A percentile compares a stretch with the other conserved stretches of the same genome.
Evolutionary conservation across 805 yeast genomes (phyloP).

Genomic region (Ogataea degrootiae): DNA sequence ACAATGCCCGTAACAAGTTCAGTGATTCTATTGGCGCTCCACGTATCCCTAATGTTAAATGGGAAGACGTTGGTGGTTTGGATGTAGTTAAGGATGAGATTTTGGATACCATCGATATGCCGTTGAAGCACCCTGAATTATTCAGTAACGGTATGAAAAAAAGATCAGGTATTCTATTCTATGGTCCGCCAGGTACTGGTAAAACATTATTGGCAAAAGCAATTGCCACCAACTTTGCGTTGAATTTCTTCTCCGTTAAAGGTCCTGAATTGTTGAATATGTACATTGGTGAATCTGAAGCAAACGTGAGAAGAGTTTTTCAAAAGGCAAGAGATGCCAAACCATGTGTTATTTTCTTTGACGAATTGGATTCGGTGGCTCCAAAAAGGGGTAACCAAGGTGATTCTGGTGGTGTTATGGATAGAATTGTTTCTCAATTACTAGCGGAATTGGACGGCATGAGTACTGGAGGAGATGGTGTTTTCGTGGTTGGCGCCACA

Average conservation of each 20-base stretch:
- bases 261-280: slow-evolving; percentile 95
- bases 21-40: slow-evolving; percentile 98
- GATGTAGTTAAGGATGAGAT: slow-evolving; percentile 89
- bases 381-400: slow-evolving; percentile 99
- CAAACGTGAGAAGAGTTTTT: slow-evolving; percentile 91
- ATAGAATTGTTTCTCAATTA: slow-evolving; percentile 91
- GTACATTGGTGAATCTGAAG: slow-evolving; percentile 99
- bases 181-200: slow-evolving; percentile 99
- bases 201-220: slow-evolving; percentile 95
- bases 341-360: slow-evolving; percentile 97
- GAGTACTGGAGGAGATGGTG: slow-evolving; percentile 84
- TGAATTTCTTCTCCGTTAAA: slow-evolving; percentile 92
- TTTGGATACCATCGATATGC: slow-evolving; percentile 93
- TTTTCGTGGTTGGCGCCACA: slow-evolving; percentile 98
- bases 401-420: slow-evolving; percentile 99
- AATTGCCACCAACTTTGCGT: slow-evolving; percentile 90
- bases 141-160: slow-evolving; percentile 87
- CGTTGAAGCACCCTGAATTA: slow-evolving; percentile 86
- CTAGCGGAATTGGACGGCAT: slow-evolving; percentile 95
- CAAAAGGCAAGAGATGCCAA: slow-evolving; percentile 93
- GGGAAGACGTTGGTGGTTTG: slow-evolving; percentile 98
- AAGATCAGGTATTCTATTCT: slow-evolving; percentile 88
- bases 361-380: slow-evolving; percentile 96
- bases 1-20: slow-evolving; percentile 78
- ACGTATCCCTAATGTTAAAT: slow-evolving; percentile 85